These are phyloP conservation scores for Dendrostoma leiphaemia DNA, from an alignment of 2,329 filamentous ascomycete species.

Conservation along the genomic window DNA sequence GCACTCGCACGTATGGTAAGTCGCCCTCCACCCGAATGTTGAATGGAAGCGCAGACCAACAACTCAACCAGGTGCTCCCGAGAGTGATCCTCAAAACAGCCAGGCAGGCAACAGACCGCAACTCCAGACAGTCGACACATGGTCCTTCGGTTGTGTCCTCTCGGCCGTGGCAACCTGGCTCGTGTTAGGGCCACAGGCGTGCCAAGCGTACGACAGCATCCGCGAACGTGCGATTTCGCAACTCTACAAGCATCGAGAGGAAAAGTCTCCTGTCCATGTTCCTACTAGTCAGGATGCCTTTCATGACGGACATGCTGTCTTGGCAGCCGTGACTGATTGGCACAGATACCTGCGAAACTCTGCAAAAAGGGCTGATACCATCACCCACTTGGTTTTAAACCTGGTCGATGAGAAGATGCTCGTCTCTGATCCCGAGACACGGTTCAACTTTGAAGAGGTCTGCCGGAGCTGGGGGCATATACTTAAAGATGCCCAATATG, in stretches of 20 bases:
- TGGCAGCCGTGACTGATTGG: neutral
- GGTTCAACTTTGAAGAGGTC: neutral
- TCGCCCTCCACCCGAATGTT: no score
- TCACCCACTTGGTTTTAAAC: neutral
- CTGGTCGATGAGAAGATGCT: neutral
- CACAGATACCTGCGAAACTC: neutral
- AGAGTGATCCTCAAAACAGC: neutral
- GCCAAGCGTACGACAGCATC: neutral
- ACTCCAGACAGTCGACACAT: neutral
- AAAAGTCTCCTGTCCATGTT: neutral
- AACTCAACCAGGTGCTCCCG: neutral
- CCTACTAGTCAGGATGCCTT: neutral
- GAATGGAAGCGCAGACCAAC: no score
- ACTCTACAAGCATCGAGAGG: neutral
- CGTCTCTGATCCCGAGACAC: neutral
- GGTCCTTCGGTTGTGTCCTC: neutral
- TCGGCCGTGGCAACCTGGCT: neutral
- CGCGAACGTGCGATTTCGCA: neutral
- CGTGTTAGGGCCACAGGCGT: neutral
- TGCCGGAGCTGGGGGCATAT: neutral
- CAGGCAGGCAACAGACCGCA: neutral
- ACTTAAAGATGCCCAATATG: neutral
- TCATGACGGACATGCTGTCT: neutral
- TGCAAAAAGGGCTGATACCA: neutral
- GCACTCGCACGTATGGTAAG: neutral